These are phyloP conservation scores for Penicillium taxi DNA, from an alignment of 495 filamentous ascomycete species.

Conservation along the genomic window DNA sequence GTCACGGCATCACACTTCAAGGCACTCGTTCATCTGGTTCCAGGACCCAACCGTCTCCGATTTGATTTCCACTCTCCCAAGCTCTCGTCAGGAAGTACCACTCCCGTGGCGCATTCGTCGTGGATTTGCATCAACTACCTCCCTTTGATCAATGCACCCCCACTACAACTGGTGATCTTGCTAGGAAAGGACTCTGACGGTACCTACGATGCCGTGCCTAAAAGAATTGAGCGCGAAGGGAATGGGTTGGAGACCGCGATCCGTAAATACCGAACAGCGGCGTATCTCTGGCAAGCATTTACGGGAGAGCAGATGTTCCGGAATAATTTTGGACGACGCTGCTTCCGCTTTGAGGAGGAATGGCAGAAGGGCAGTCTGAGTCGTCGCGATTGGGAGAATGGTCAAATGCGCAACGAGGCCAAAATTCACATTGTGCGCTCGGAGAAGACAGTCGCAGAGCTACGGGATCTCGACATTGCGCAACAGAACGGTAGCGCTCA, in stretches of 20 bases:
- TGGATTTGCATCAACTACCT: slow-evolving; percentile 79
- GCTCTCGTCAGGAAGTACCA: slow-evolving; percentile 58
- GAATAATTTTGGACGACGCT: slow-evolving; percentile 72
- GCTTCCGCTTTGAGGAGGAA: slow-evolving; percentile 85
- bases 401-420: slow-evolving; percentile 78
- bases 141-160: slow-evolving; percentile 64
- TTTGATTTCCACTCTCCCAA: slow-evolving; percentile 83
- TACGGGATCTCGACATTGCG: slow-evolving; percentile 68
- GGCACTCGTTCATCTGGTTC: slow-evolving; percentile 74
- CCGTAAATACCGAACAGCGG: slow-evolving; percentile 81
- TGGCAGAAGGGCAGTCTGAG: slow-evolving; percentile 78
- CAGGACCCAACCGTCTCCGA: slow-evolving; percentile 75
- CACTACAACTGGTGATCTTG: slow-evolving; percentile 76
- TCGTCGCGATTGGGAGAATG: slow-evolving; percentile 56
- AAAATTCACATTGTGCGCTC: slow-evolving; percentile 75
- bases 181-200: slow-evolving; percentile 81
- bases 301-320: slow-evolving; percentile 92
- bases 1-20: slow-evolving; percentile 85
- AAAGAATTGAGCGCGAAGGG: slow-evolving; percentile 66
- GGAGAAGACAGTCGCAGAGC: slow-evolving; percentile 76
- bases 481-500: slow-evolving; percentile 66
- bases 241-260: slow-evolving; percentile 72
- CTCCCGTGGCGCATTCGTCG: slow-evolving; percentile 64
- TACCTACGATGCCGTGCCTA: slow-evolving; percentile 74
- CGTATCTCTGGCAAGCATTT: slow-evolving; percentile 92